Conservation (phyloP, 345 rosid genomes). For the Brassica napus region DNA sequence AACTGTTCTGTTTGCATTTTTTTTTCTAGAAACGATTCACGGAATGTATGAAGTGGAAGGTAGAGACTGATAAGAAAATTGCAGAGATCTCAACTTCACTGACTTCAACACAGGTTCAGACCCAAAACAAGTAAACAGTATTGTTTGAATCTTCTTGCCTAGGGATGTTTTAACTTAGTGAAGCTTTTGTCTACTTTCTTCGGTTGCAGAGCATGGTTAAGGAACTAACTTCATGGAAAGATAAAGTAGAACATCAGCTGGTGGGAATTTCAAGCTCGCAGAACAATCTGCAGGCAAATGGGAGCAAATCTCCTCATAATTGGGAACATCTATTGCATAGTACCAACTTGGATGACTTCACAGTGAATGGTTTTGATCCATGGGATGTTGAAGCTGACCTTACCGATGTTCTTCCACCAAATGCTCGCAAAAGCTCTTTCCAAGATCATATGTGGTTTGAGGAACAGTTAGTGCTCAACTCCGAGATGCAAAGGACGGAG, state of each 20-base stretch:
- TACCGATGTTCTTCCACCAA: constrained; percentile 46
- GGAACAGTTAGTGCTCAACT: constrained; percentile 55
- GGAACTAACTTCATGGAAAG: constrained; percentile 66
- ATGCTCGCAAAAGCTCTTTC: constrained; percentile 46
- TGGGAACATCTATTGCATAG: constrained; percentile 85
- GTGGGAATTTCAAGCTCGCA: constrained; percentile 55
- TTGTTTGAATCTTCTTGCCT: constrained; percentile 14
- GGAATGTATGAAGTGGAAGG: constrained; percentile 59
- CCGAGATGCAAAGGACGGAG: constrained; percentile 57
- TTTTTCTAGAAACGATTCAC: constrained; percentile 50
- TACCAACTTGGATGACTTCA: constrained; percentile 61
- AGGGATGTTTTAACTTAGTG: neutral
- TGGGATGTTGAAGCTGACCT: constrained; percentile 55
- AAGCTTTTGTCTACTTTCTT: constrained; percentile 22
- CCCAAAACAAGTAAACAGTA: neutral
- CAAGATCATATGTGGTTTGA: constrained; percentile 46
- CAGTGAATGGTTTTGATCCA: constrained; percentile 57
- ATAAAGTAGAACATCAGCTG: constrained; percentile 66
- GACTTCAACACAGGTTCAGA: constrained; percentile 66
- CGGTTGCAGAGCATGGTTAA: constrained; percentile 54
- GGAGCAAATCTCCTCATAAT: constrained; percentile 53
- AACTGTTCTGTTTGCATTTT: constrained; percentile 1
- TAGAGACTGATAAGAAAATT: constrained; percentile 57
- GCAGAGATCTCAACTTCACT: constrained; percentile 66
- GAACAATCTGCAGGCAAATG: constrained; percentile 58